Evolutionary conservation across 2,329 filamentous ascomycete species (phyloP).

Genomic region (Colletotrichum viniferum): DNA sequence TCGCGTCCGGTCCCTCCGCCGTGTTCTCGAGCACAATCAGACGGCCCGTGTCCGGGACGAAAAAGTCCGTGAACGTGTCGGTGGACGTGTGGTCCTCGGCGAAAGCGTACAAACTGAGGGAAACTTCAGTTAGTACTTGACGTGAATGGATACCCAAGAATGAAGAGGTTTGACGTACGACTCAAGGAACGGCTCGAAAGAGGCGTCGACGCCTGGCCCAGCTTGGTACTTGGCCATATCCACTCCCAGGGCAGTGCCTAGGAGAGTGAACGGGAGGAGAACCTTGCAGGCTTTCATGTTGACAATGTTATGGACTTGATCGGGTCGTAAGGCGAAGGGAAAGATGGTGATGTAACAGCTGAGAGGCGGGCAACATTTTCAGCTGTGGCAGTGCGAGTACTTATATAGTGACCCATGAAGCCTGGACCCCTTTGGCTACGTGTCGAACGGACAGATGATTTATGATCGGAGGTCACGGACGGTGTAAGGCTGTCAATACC

Average conservation of each 20-base stretch:
- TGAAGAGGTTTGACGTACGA: neutral
- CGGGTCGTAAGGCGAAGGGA: neutral
- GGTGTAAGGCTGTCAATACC: neutral
- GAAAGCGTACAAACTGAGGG: neutral
- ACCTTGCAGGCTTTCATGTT: neutral
- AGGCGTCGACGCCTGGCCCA: neutral
- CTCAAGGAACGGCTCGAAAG: constrained; percentile 3
- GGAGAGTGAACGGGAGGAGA: neutral
- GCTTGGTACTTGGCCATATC: neutral
- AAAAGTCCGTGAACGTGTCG: constrained; percentile 11
- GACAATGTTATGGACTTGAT: neutral
- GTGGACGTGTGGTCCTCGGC: neutral
- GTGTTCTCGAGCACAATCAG: neutral
- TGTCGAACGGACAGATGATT: neutral
- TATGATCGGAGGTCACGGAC: neutral
- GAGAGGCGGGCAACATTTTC: neutral
- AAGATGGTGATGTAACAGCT: neutral
- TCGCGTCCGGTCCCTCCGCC: neutral
- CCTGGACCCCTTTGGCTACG: neutral
- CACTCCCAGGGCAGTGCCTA: neutral
- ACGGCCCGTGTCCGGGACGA: neutral
- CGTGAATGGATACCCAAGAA: no score
- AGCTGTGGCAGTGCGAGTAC: neutral
- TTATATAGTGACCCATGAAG: neutral
- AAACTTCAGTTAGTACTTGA: neutral